A percentile compares a stretch with the other conserved stretches of the same genome.
phyloP scores from a whole-genome alignment of 345 rosid genomes.

The Noccaea caerulescens region DNA sequence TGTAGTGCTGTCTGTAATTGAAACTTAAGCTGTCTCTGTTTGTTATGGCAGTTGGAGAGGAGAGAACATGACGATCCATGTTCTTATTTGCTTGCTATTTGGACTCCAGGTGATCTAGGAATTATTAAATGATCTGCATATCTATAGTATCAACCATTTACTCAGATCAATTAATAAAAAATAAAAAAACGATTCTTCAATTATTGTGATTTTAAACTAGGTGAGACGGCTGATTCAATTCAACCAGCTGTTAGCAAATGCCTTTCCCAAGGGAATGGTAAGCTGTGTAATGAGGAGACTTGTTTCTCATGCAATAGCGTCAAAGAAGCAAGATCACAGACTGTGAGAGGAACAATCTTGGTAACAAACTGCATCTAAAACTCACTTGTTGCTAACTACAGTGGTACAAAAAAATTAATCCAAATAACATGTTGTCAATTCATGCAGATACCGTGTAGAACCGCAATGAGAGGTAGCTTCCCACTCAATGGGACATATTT shows the following conservation, averaged over 20 bases:
- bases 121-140: background rate
- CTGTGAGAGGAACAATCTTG: constrained; percentile 88
- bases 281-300: constrained; percentile 60
- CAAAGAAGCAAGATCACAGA: constrained; percentile 70
- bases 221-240: constrained; percentile 83
- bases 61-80: constrained; percentile 84
- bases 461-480: constrained; percentile 96
- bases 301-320: constrained; percentile 77
- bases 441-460: constrained; percentile 87
- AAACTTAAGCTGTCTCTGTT: constrained; percentile 24
- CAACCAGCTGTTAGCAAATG: constrained; percentile 65
- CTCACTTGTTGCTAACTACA: constrained; percentile 3
- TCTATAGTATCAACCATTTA: background rate
- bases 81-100: constrained; percentile 86
- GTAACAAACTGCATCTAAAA: constrained; percentile 48
- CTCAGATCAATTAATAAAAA: background rate
- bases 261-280: constrained; percentile 52
- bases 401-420: background rate
- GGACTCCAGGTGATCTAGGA: constrained; percentile 85
- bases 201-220: constrained; percentile 43
- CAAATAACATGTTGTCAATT: constrained; percentile 13
- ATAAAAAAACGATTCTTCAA: background rate
- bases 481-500: constrained; percentile 97
- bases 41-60: constrained; percentile 67
- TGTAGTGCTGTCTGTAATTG: constrained; percentile 6